Base-by-base conservation (phyloP, 306 rosid species). In the Abrus pulchellus region DNA sequence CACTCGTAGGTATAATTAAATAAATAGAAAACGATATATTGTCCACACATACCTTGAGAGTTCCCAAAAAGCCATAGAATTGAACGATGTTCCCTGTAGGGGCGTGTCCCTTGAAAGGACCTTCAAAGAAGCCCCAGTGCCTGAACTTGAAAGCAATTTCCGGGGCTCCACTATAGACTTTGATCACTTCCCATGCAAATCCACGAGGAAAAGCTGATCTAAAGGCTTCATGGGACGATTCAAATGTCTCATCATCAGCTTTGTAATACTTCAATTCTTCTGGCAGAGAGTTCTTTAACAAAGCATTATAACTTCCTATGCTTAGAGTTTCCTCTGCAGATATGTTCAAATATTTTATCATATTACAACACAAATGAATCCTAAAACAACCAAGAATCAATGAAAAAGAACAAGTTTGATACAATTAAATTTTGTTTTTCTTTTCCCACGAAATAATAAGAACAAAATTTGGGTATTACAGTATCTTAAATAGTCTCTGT, bases 61-160 rank as follows among this genome's bases (percentile, higher is more conserved):
- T 89, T 65, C 83, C 97, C 6, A 91, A n/a, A n/a, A n/a, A 13
- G 70, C 94, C 97, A 83, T 74, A 87, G 85, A 93, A 89, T 49
- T 93, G 73, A 52, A 83, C 86, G 30, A 87, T 44, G 4, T 91
- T 87, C 1, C 92, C 92, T 11, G 87, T 88, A 6, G 97, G 97
- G 33, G 85, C 48, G 75, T 80, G 92, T 3, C 84, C 87, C 69
- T 87, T 90, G 67, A 41, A 93, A 57, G 96, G 92, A 4, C 97
- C 97, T 75, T 93, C 96, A 79, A 85, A 91, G 90, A 85, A 85
- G 28, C 97, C 97, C 97, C 97, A 93, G 68, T 93, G 97, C 83
- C 96, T 87, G 73, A 89, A 93, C 87, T 89, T 93, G 90, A 13
- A 93, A 5, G 88, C 84, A 53, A 93, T 93, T 50, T 86, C 78